Evolutionary conservation across 768 basidiomycete species (phyloP), one percentile per base, ranked within the genome.

Genomic region (Tricholomella constricta): DNA sequence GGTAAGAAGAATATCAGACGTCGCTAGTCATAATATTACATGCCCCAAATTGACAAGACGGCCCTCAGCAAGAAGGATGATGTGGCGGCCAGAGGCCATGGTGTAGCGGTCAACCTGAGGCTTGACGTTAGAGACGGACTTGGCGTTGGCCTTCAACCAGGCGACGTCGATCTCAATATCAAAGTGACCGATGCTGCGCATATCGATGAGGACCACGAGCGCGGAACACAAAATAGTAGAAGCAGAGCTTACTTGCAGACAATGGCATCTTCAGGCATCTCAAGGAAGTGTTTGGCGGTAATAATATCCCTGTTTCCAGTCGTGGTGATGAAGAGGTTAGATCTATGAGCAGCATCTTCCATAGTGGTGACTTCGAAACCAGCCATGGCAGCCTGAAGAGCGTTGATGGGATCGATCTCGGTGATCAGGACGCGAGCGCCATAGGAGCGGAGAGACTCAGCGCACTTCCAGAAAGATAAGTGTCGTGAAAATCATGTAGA

Each of bases 331-430:
- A 99, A 97, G 68, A 99, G 71, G 74, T 98, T 98, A 56, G 83
- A 70, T 31, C 89, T 86, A 54, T 84, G 79, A 40, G 96, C 97
- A 59, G 92, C 94, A 32, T 97, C 94, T 66, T 99, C 96, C 95
- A 99, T 98, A 50, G 95, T 98, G 54, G 88, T 89, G 54, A 99
- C 96, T 73, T 99, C 96, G 71, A 94, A 99, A 52, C 97, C 97
- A 66, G 94, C 94, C 97, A 99, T 99, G 50, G 95, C 96, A 62
- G 97, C 97, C 73, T 99, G 97, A 54, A 99, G 89, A 45, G 96
- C 97, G 72, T 99, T 99, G 87, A 99, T 99, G 59, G 97, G 97
- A 76, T 99, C 97, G 69, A 99, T 97, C 73, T 99, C 97, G 58
- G 97, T 98, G 68, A 99, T 71, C 63, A 99, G 64, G 37, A 98